phyloP scores from a whole-genome alignment of 495 filamentous ascomycete species.

The Pseudomonodictys pantanalensis region DNA sequence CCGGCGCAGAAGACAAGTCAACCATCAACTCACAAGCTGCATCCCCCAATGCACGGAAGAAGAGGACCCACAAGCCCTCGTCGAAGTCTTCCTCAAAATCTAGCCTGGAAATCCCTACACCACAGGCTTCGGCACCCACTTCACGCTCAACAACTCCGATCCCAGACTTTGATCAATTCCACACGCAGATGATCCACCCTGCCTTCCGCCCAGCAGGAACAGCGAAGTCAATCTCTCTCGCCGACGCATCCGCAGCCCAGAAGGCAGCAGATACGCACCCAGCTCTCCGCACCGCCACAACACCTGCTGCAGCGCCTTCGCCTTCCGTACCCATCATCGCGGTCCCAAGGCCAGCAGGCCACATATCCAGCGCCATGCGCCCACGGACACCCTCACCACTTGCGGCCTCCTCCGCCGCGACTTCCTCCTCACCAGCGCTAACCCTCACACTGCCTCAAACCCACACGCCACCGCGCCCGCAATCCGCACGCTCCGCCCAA shows the following conservation, averaged over 20 bases:
- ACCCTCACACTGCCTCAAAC: background rate
- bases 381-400: background rate
- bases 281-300: background rate
- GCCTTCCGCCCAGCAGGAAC: background rate
- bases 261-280: background rate
- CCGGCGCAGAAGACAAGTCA: background rate
- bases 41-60: background rate
- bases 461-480: background rate
- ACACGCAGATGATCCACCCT: background rate
- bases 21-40: background rate
- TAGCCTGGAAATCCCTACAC: background rate
- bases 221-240: too few species aligned
- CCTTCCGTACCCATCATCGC: background rate
- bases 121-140: background rate
- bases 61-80: too few species aligned
- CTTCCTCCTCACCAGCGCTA: background rate
- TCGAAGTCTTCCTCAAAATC: background rate
- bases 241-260: background rate
- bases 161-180: too few species aligned
- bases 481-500: too few species aligned
- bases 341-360: background rate
- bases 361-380: background rate
- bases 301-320: background rate
- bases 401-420: background rate
- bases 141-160: background rate